These are phyloP conservation scores for Panicum virgatum DNA, from an alignment of 202 grass and related monocot genomes.

Conservation along the genomic window DNA sequence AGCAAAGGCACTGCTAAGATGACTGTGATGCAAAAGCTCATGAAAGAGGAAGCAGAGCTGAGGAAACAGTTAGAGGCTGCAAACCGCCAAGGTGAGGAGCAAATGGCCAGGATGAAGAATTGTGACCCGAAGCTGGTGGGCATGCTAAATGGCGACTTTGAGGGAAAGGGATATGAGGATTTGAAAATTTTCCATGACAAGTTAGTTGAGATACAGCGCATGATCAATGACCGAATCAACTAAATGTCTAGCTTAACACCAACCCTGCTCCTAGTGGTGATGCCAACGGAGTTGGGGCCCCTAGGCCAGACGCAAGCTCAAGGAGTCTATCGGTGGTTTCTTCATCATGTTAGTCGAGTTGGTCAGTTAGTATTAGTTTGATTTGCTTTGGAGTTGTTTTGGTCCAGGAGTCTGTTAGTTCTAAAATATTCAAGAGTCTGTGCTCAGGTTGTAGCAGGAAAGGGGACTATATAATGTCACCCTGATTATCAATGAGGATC, in stretches of 20 bases:
- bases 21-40: neutral
- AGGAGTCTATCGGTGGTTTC: no score
- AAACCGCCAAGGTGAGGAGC: neutral
- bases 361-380: no score
- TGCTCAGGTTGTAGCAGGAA: no score
- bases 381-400: no score
- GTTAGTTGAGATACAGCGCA: neutral
- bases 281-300: neutral
- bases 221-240: neutral
- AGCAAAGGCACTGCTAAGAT: neutral
- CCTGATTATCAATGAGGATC: no score
- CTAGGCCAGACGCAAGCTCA: no score
- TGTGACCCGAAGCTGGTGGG: neutral
- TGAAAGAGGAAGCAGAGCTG: neutral
- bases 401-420: no score
- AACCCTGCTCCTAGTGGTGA: neutral
- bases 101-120: neutral
- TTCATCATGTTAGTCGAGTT: no score
- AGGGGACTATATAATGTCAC: no score
- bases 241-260: neutral
- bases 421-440: no score
- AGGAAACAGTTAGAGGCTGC: neutral
- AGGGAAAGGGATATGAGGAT: neutral
- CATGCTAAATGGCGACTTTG: neutral
- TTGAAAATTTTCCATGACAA: neutral